Conservation (phyloP, 2,329 filamentous ascomycete genomes). For the Ophiobolus disseminans region DNA sequence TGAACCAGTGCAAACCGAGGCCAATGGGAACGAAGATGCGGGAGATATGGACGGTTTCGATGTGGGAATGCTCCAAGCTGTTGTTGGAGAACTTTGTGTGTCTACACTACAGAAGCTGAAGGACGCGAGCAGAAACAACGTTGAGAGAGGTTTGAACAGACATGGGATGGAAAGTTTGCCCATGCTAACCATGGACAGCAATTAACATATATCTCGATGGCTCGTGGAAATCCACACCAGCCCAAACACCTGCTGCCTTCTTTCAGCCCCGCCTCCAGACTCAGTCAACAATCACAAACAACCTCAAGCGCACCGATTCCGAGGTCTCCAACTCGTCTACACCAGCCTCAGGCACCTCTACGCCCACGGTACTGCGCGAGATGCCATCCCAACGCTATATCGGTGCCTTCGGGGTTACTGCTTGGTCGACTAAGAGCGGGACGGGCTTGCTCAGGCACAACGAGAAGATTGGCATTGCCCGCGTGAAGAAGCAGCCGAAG, state of each 20-base stretch:
- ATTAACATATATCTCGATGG: conserved; percentile 71
- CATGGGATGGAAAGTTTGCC: neutral
- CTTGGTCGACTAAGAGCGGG: conserved; percentile 90
- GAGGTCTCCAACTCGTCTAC: conserved; percentile 32
- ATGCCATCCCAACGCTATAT: conserved; percentile 75
- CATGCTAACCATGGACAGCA: conserved; percentile 47
- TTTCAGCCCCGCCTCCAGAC: conserved; percentile 24
- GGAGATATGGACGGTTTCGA: conserved; percentile 57
- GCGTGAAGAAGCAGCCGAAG: conserved; percentile 73
- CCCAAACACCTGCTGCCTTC: conserved; percentile 16
- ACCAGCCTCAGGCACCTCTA: conserved; percentile 26
- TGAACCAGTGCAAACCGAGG: conserved; percentile 10
- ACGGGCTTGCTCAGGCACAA: conserved; percentile 76
- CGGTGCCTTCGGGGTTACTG: conserved; percentile 88
- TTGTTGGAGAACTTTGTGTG: conserved; percentile 62
- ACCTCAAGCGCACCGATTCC: conserved; percentile 35
- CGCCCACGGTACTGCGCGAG: conserved; percentile 31
- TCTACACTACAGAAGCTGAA: conserved; percentile 58
- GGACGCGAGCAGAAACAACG: conserved; percentile 58
- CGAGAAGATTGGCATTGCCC: conserved; percentile 84
- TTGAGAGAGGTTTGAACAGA: conserved; percentile 56
- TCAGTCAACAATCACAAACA: conserved; percentile 32
- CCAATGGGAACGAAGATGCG: conserved; percentile 14
- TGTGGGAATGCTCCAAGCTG: conserved; percentile 60
- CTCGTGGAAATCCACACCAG: conserved; percentile 59